Evolutionary conservation across 352 stramenopile genomes (phyloP), one percentile per base, ranked within the genome.

Genomic region (Globisporangium sylvaticum): DNA sequence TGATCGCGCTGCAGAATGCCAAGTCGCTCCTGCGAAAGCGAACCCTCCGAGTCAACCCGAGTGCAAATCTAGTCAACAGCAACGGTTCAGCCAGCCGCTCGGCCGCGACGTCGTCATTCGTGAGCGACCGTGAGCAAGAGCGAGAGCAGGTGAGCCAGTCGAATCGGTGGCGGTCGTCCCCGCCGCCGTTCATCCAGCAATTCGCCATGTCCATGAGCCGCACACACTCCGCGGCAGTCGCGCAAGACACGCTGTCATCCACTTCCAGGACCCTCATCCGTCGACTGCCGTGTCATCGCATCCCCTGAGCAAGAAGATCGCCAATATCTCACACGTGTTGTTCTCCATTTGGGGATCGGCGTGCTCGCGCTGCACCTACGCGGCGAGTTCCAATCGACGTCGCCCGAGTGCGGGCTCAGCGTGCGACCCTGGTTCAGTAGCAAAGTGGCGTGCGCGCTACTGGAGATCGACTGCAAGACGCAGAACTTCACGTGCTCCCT

Each of bases 1-100:
- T 87, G 2, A 27, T 25, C 7, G 74, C 70, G 6, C 63, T 82
- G 53, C 66, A 75, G 31, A 75, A 65, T 9, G 65, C 77, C 60
- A 84, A 84, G 42, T 62, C 57, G 6, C 55, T 83, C 1, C 5
- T 79, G n/a, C 55, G 53, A 9, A 57, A 53, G 58, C 42, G 15
- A 15, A 62, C 48, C 34, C 34, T 27, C 8, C 8, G 39, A 24
- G n/a, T 58, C 14, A 42, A 39, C 53, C 53, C 53, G 9, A 25
- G 29, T 3, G 1, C 53, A 9, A 22, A n/a, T 4, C 10, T 12
- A 7, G 27, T 6, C 7, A 39, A 25, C 20, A 25, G 2, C 52
- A 22, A n/a, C n/a, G n/a, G 9, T 29, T 25, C n/a, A 15, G 3
- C 0, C 0, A 27, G 4, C 8, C 53, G 53, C 27, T 58, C 53